Evolutionary conservation across 2,329 filamentous ascomycete genomes (phyloP), one percentile per base, ranked within the genome.

Genomic region (Alternaria consortialis): DNA sequence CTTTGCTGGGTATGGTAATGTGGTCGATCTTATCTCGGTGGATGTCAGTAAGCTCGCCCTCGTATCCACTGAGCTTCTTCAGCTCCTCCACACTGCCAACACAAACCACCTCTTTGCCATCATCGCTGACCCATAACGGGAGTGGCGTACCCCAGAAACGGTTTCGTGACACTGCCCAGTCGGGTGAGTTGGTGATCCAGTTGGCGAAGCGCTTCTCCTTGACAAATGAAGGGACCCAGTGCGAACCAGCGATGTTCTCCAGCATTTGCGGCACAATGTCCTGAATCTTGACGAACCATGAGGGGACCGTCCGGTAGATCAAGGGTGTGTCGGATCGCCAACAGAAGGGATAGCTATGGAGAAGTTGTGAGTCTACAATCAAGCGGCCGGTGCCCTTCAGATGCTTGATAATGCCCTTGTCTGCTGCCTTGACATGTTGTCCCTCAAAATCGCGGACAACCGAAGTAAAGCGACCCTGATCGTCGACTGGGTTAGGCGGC

Each of bases 81-180:
- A 98, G 84, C 80, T 97, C 94, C 56, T 89, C 87, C 20, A 95
- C 86, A 69, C 93, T 97, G 55, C 94, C 93, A 56, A 97, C 81
- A 72, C 93, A 97, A 29, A 98, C 87, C 63, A 91, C 84, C 80
- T 98, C 94, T 74, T 94, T 91, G 73, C 90, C 84, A 75, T 97
- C 94, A 31, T 96, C 92, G 73, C 92, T 97, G 37, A 92, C 90
- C 94, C 94, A 98, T 36, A 97, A 80, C 7, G 94, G 94, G 60
- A 97, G 88, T 2, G 94, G 94, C 0, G 93, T 97, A 52, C 94
- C 94, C 94, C 94, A 97, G 80, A 96, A 98, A 57, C 94, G 87
- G 78, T 97, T 97, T 67, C 94, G 86, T 55, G 93, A 95, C 32
- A 98, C 91, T 75, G 97, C 97, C 94, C 94, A 98, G 79, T 98